Conservation (phyloP, 2,329 filamentous ascomycete species). For the Dissoconium aciculare region DNA sequence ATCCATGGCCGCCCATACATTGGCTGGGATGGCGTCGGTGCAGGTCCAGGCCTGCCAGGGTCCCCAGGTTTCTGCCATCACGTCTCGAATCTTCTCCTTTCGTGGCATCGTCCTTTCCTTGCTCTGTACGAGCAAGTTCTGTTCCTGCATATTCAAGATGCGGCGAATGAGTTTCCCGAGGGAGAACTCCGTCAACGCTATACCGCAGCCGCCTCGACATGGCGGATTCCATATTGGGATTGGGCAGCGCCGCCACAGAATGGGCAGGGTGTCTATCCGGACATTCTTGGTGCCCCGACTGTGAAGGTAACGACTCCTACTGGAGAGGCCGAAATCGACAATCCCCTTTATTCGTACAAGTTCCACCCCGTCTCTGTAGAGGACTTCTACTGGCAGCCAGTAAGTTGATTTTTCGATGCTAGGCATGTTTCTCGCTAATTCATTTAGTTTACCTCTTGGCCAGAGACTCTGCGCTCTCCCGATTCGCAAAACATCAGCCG, state of each 20-base stretch:
- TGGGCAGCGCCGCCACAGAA: constrained; percentile 28
- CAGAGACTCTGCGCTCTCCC: constrained; percentile 45
- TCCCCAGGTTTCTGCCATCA: constrained; percentile 63
- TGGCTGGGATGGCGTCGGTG: constrained; percentile 40
- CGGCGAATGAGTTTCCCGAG: constrained; percentile 28
- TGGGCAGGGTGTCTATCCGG: constrained; percentile 24
- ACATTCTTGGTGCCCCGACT: constrained; percentile 25
- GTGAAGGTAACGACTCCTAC: constrained; percentile 25
- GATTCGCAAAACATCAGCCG: constrained; percentile 37
- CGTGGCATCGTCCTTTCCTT: constrained; percentile 75
- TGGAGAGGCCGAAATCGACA: constrained; percentile 20
- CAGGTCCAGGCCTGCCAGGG: constrained; percentile 35
- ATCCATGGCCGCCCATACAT: constrained; percentile 63
- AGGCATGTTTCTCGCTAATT: constrained; percentile 1
- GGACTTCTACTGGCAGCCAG: constrained; percentile 45
- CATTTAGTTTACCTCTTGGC: constrained; percentile 44
- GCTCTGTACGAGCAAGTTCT: constrained; percentile 35
- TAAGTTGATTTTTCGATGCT: constrained; percentile 27
- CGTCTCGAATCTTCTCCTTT: constrained; percentile 57
- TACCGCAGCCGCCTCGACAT: constrained; percentile 26
- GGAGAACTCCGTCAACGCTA: constrained; percentile 25
- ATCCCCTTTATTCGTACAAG: constrained; percentile 23
- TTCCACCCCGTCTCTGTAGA: constrained; percentile 40
- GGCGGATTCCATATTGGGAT: constrained; percentile 36
- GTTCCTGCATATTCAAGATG: constrained; percentile 27